Conservation (phyloP, 73 alveolate genomes). For the Urostyla sp. region DNA sequence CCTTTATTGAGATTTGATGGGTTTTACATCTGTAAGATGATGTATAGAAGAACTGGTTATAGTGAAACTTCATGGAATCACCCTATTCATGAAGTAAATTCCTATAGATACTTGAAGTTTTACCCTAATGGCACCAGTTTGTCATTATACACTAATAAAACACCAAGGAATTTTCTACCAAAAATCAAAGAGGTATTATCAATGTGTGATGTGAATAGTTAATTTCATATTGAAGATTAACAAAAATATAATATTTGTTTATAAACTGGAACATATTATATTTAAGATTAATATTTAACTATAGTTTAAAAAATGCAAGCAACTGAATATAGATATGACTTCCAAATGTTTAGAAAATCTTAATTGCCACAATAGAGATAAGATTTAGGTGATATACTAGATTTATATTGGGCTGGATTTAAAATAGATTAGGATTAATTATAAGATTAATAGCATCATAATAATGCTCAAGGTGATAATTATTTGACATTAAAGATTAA, state of each 20-base stretch:
- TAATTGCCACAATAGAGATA: slow-evolving; percentile 23
- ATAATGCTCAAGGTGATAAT: slow-evolving; percentile 13
- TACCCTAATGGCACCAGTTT: slow-evolving; percentile 40
- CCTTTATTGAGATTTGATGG: slow-evolving; percentile 45
- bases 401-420: slow-evolving; percentile 61
- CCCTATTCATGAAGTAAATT: slow-evolving; percentile 43
- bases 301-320: slow-evolving; percentile 9
- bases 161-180: slow-evolving; percentile 40
- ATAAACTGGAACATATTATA: slow-evolving; percentile 11
- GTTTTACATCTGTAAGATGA: slow-evolving; percentile 47
- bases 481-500: slow-evolving; percentile 23
- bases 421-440: slow-evolving; percentile 22
- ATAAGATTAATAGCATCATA: background rate
- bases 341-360: slow-evolving; percentile 22
- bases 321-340: slow-evolving; percentile 50
- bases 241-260: slow-evolving; percentile 1
- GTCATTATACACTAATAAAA: slow-evolving; percentile 42
- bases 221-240: background rate
- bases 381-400: slow-evolving; percentile 10
- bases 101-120: slow-evolving; percentile 29
- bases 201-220: background rate
- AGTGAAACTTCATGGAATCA: slow-evolving; percentile 32
- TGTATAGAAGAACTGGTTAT: slow-evolving; percentile 28
- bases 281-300: slow-evolving; percentile 22
- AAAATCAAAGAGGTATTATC: slow-evolving; percentile 6